phyloP scores from a whole-genome alignment of 345 rosid genomes.

The Durio zibethinus region DNA sequence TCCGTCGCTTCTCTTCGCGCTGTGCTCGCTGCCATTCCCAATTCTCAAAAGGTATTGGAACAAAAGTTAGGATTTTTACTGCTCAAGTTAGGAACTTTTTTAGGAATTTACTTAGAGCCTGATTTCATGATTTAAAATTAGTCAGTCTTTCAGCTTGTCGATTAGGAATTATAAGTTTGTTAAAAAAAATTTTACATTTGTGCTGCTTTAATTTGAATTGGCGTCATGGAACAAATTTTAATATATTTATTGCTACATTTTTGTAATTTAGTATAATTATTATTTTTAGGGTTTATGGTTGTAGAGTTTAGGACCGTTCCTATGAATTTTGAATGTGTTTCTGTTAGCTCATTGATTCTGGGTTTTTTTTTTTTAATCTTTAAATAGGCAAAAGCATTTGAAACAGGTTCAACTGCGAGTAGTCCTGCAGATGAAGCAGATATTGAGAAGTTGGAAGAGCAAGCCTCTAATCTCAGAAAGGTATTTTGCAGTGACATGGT shows the following conservation, averaged over 20 bases:
- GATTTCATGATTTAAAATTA: neutral
- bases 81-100: neutral
- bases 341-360: neutral
- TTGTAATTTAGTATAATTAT: neutral
- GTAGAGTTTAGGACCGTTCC: too few relatives aligned
- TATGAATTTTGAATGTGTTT: neutral
- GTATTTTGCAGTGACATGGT: conserved; percentile 28
- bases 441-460: conserved; percentile 66
- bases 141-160: neutral
- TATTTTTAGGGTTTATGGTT: too few relatives aligned
- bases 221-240: too few relatives aligned
- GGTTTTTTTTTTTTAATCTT: neutral
- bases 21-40: conserved; percentile 73
- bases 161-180: neutral
- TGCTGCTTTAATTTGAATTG: too few relatives aligned
- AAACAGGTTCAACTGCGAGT: conserved; percentile 30
- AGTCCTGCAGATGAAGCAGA: conserved; percentile 57
- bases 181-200: neutral
- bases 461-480: conserved; percentile 68
- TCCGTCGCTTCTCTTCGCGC: conserved; percentile 88
- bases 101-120: neutral
- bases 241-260: neutral
- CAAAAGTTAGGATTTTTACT: neutral
- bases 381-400: conserved; percentile 57
- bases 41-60: conserved; percentile 58